These are phyloP conservation scores for Aspergillus cavernicola DNA, from an alignment of 495 filamentous ascomycete genomes.

Conservation along the genomic window DNA sequence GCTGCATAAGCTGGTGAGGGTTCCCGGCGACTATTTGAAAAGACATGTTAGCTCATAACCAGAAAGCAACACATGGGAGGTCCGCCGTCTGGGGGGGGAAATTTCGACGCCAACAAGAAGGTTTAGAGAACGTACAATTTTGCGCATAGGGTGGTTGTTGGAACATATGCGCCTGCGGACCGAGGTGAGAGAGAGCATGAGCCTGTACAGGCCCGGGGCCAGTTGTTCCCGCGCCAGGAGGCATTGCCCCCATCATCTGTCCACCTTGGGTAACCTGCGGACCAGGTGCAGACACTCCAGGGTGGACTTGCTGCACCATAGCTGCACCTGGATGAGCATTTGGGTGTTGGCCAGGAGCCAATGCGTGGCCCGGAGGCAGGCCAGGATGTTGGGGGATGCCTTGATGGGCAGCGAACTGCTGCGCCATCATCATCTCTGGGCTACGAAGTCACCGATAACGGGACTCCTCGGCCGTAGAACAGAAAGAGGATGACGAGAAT, in stretches of 20 bases:
- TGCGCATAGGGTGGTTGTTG: constrained; percentile 52
- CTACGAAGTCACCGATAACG: constrained; percentile 35
- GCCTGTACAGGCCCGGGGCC: constrained; percentile 57
- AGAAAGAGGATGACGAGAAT: background rate
- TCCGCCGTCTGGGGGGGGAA: background rate
- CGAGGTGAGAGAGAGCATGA: constrained; percentile 78
- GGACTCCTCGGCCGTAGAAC: constrained; percentile 19
- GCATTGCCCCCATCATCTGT: constrained; percentile 78
- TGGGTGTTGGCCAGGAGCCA: constrained; percentile 67
- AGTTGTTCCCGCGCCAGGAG: constrained; percentile 56
- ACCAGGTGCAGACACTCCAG: constrained; percentile 77
- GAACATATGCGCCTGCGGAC: constrained; percentile 63
- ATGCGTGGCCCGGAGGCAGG: constrained; percentile 73
- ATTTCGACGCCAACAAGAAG: no score
- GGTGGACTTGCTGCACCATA: constrained; percentile 78
- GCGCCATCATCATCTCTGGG: constrained; percentile 70
- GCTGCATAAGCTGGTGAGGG: constrained; percentile 51
- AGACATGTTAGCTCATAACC: background rate
- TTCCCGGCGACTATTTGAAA: constrained; percentile 38
- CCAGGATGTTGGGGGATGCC: constrained; percentile 71
- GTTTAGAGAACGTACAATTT: constrained; percentile 31
- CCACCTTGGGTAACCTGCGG: constrained; percentile 76
- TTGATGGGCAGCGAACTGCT: constrained; percentile 67
- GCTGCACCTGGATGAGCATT: constrained; percentile 49
- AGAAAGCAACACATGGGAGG: background rate